Evolutionary conservation across 306 rosid genomes (phyloP), one percentile per base, ranked within the genome.

Genomic region (Ochetophila trinervis): DNA sequence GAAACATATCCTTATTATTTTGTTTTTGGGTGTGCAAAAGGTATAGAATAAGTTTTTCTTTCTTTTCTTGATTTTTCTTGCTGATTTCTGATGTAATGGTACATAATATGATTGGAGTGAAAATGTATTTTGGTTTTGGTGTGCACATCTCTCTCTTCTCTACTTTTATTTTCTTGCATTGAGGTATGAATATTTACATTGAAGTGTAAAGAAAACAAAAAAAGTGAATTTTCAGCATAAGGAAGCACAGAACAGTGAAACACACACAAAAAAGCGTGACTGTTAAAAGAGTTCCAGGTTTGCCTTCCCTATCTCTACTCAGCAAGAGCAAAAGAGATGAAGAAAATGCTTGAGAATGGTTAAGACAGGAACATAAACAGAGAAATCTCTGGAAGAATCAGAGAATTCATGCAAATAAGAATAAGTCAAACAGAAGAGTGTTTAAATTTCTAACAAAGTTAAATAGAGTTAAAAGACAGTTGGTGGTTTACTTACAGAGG

Each of bases 91-190:
- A 80, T 90, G 97, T 88, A 88, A 75, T 79, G 83, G 79, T 74
- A 81, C 92, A 56, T 82, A 74, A 68, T 78, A 82, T 85, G 79
- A 73, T 88, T 80, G 77, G 88, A 84, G 89, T 88, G 91, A 74
- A 76, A 85, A 64, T 87, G 79, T 82, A 79, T 83, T 84, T 83
- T 87, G 85, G 87, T 77, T 87, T 94, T 87, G 86, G 97, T 80
- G 90, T 94, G 91, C 87, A 81, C 72, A 70, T 68, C 44, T 44
- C 73, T 79, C 79, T 52, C 74, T 49, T 76, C 67, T 79, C 14
- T 55, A 10, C 15, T 63, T 75, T 69, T 24, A 62, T 66, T 35
- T 23, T 52, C 75, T 68, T 63, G 49, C 57, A 62, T 32, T 52
- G 59, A 66, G 63, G 63, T 55, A 27, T 32, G 32, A 62, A 22